Evolutionary conservation across 345 rosid genomes (phyloP).

Genomic region (Sisymbrium altissimum): DNA sequence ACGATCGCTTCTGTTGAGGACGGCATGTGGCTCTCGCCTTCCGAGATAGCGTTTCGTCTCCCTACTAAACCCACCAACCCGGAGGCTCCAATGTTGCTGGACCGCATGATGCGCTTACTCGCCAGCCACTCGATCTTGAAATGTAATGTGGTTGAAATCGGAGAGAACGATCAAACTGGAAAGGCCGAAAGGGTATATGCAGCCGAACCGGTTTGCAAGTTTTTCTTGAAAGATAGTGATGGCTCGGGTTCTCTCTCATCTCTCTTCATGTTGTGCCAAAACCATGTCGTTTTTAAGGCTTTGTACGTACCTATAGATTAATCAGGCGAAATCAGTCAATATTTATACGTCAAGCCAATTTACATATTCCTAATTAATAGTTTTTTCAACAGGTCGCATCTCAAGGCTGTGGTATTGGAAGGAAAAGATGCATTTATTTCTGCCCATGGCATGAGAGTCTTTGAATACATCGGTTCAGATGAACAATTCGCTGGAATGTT

Average conservation of each 20-base stretch:
- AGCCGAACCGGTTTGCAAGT: conserved; percentile 28
- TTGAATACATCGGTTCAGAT: conserved; percentile 43
- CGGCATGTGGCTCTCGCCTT: conserved; percentile 36
- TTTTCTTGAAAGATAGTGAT: conserved; percentile 14
- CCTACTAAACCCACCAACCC: conserved; percentile 31
- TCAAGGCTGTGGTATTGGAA: conserved; percentile 48
- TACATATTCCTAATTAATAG: background rate
- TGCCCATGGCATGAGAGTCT: conserved; percentile 47
- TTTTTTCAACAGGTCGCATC: conserved; percentile 32
- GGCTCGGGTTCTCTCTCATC: conserved; percentile 23
- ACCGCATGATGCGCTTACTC: conserved; percentile 42
- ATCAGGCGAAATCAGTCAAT: background rate
- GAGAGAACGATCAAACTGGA: background rate
- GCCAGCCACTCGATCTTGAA: conserved; percentile 38
- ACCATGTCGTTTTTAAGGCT: conserved; percentile 20
- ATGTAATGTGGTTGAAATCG: conserved; percentile 27
- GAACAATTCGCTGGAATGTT: conserved; percentile 43
- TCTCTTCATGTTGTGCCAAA: conserved; percentile 7
- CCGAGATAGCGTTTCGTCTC: conserved; percentile 36
- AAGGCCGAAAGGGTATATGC: conserved; percentile 14
- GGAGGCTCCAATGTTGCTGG: conserved; percentile 41
- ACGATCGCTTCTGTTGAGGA: conserved; percentile 33
- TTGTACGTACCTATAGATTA: conserved; percentile 12
- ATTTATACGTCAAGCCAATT: background rate
- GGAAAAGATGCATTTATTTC: conserved; percentile 54